Percentiles rank a stretch among this genome's conserved stretches.
Conservation (phyloP, 73 alveolate species). For the Effrenium voratum region DNA sequence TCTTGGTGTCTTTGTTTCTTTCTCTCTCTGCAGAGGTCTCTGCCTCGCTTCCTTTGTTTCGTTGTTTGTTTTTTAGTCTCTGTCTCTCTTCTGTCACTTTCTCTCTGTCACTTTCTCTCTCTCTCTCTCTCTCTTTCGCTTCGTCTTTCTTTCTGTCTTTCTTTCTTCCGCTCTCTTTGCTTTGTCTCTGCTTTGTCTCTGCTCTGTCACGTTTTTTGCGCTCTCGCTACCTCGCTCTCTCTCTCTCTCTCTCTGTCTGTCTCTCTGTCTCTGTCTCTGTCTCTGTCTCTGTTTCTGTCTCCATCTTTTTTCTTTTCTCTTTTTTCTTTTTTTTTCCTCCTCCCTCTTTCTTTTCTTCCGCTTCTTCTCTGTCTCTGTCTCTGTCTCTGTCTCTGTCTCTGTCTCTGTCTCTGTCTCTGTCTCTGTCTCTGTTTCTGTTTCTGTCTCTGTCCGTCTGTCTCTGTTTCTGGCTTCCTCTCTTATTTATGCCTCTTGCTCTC, state of each 20-base stretch:
- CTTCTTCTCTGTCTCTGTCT: background rate
- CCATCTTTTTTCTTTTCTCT: background rate
- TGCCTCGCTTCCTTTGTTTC: background rate
- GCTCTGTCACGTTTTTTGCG: background rate
- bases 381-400: background rate
- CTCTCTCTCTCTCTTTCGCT: background rate
- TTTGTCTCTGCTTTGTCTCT: background rate
- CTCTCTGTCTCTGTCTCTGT: background rate
- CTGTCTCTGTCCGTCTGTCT: background rate
- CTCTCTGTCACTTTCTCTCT: background rate
- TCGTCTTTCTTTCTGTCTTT: background rate
- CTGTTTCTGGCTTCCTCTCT: background rate
- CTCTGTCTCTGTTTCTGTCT: background rate
- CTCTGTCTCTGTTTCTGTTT: background rate
- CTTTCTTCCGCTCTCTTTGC: background rate
- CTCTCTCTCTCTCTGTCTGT: background rate
- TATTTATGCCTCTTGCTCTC: background rate
- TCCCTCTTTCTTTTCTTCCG: background rate
- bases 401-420: background rate
- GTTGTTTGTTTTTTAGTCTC: background rate
- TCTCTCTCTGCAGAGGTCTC: background rate
- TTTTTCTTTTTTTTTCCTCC: background rate
- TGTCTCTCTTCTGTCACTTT: background rate
- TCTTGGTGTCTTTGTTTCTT: background rate
- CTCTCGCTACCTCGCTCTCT: background rate